Evolutionary conservation across 2,329 filamentous ascomycete species (phyloP).

Genomic region (Grosmannia huntii): DNA sequence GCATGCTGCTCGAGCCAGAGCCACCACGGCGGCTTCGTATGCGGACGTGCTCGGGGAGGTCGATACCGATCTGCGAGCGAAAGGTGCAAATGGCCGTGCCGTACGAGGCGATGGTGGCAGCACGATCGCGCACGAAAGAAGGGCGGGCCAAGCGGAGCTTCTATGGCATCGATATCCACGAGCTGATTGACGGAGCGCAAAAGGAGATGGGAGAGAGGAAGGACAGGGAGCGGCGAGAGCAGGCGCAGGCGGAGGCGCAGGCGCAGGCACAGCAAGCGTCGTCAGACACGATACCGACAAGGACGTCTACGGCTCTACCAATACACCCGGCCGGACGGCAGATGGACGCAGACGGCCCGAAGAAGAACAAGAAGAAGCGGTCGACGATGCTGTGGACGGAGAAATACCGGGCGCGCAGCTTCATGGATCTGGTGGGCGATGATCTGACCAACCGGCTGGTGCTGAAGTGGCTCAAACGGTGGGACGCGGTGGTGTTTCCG

Average conservation of each 20-base stretch:
- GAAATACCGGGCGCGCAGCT: slow-evolving; percentile 86
- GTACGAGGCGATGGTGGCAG: slow-evolving; percentile 56
- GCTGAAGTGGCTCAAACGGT: slow-evolving; percentile 83
- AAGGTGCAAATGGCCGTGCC: slow-evolving; percentile 31
- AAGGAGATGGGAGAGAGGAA: slow-evolving; percentile 36
- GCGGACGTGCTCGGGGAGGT: slow-evolving; percentile 42
- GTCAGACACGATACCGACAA: not conserved
- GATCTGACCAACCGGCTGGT: slow-evolving; percentile 87
- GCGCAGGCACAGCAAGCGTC: not conserved
- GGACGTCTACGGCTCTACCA: not conserved
- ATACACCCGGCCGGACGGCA: not conserved
- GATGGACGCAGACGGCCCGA: not conserved
- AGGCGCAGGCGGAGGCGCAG: not conserved
- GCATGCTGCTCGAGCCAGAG: not conserved
- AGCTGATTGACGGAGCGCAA: slow-evolving; percentile 59
- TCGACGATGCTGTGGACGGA: slow-evolving; percentile 75
- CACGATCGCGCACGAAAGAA: slow-evolving; percentile 51
- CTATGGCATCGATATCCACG: slow-evolving; percentile 87
- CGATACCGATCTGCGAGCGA: slow-evolving; percentile 42
- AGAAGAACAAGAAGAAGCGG: not conserved
- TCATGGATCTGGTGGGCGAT: slow-evolving; percentile 87
- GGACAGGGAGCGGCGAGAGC: slow-evolving; percentile 23
- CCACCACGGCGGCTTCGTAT: not conserved
- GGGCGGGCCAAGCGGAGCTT: slow-evolving; percentile 63
- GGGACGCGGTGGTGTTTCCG: slow-evolving; percentile 89